A percentile compares a stretch with the other conserved stretches of the same genome.
These are phyloP conservation scores for Irpex sp. DNA, from an alignment of 1,284 basidiomycete genomes.

Conservation along the genomic window DNA sequence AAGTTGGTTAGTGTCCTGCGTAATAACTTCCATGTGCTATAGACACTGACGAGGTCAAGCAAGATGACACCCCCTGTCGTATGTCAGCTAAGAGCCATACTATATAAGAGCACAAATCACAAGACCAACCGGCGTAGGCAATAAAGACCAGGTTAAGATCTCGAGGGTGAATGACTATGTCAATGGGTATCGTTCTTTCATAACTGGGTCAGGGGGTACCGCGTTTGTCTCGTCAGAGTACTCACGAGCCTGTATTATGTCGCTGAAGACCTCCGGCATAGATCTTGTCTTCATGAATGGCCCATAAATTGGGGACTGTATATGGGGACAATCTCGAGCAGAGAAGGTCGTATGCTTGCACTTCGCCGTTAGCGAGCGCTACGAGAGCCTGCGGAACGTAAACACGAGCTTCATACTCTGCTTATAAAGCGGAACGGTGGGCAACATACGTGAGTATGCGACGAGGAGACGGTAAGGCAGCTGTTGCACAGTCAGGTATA, in stretches of 20 bases:
- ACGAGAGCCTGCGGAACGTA: slow-evolving; percentile 46
- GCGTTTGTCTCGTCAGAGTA: slow-evolving; percentile 10
- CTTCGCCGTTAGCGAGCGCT: slow-evolving; percentile 49
- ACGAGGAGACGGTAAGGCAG: slow-evolving; percentile 60
- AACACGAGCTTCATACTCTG: slow-evolving; percentile 1
- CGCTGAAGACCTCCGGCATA: slow-evolving; percentile 48
- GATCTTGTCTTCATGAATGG: slow-evolving; percentile 64
- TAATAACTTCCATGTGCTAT: not conserved
- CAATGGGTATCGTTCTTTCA: slow-evolving; percentile 43
- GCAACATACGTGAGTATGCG: slow-evolving; percentile 62
- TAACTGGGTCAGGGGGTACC: not conserved
- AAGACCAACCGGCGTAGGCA: slow-evolving; percentile 64
- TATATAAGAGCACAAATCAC: slow-evolving; percentile 11
- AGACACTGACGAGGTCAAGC: slow-evolving; percentile 56
- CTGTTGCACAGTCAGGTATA: slow-evolving; percentile 27
- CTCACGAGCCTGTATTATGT: slow-evolving; percentile 34
- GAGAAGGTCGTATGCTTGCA: slow-evolving; percentile 66
- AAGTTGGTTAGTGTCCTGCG: not conserved
- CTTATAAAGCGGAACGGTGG: not conserved
- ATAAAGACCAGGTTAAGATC: slow-evolving; percentile 79
- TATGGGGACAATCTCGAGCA: slow-evolving; percentile 62
- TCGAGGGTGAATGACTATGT: slow-evolving; percentile 70
- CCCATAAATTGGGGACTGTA: slow-evolving; percentile 71
- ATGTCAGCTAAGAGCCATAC: not conserved
- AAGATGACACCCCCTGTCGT: slow-evolving; percentile 64